Percentiles rank a stretch among this genome's conserved stretches.
Evolutionary conservation across 208 protist genomes (phyloP).

Genomic region (Tritrichomonas foetus): DNA sequence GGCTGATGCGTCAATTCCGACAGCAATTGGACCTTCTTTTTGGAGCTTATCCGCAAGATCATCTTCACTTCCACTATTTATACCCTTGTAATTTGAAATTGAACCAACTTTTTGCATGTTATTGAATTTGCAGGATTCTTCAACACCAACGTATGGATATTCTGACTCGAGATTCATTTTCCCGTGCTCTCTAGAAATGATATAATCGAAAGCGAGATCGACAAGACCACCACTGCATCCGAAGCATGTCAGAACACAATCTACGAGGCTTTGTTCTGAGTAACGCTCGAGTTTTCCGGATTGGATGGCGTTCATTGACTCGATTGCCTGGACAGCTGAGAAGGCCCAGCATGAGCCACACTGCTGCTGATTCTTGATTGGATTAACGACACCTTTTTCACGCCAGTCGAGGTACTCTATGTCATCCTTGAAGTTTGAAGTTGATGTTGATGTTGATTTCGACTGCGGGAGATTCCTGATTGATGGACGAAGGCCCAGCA

Average conservation of each 20-base stretch:
- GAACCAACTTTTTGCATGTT: not conserved
- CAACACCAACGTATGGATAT: not conserved
- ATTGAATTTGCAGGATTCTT: not conserved
- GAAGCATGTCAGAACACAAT: not conserved
- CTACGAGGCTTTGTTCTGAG: not conserved
- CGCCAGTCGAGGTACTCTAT: conserved; percentile 59
- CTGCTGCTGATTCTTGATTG: conserved; percentile 60
- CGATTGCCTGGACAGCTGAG: conserved; percentile 52
- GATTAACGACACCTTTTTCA: conserved; percentile 55
- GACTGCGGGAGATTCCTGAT: too few relatives aligned
- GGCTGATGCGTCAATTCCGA: not conserved
- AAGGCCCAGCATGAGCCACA: conserved; percentile 66
- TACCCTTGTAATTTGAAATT: not conserved
- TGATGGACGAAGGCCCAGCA: not conserved
- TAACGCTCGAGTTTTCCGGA: conserved; percentile 33
- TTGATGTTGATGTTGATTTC: not conserved
- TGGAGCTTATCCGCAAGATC: not conserved
- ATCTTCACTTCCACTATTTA: not conserved
- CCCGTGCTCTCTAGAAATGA: not conserved
- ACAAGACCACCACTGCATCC: not conserved
- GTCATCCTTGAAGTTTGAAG: too few relatives aligned
- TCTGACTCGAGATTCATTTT: not conserved
- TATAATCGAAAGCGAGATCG: not conserved
- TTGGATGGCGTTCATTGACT: conserved; percentile 45
- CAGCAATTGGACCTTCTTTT: not conserved